A percentile compares a stretch with the other conserved stretches of the same genome.
These are phyloP conservation scores for Solanum piurae DNA, from an alignment of 257 asterid genomes.

Conservation along the genomic window DNA sequence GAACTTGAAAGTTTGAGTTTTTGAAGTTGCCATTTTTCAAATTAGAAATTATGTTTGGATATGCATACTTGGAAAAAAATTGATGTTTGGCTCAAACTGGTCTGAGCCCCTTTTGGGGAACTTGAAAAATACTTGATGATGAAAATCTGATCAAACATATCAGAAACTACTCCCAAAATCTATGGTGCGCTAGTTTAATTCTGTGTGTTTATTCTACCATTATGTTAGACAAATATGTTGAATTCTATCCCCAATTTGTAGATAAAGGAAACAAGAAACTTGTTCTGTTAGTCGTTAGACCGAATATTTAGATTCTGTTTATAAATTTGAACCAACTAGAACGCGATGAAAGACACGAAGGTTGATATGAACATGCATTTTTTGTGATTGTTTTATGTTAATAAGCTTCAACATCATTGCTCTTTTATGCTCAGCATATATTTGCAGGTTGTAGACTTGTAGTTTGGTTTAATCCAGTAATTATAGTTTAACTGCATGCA, in stretches of 20 bases:
- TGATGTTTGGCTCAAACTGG: background rate
- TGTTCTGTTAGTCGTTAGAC: background rate
- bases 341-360: background rate
- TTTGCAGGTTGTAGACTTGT: background rate
- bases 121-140: background rate
- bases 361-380: background rate
- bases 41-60: no score
- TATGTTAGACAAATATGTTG: background rate
- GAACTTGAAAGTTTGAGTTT: background rate
- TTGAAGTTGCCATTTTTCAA: background rate
- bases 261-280: background rate
- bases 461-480: background rate
- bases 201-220: background rate
- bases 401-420: background rate
- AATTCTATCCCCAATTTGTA: background rate
- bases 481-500: background rate
- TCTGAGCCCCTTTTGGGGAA: background rate
- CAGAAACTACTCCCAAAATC: no score
- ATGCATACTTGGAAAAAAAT: background rate
- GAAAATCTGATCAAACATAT: background rate
- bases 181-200: background rate
- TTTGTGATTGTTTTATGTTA: background rate
- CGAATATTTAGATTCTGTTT: background rate
- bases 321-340: background rate
- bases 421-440: background rate